Evolutionary conservation across 768 basidiomycete genomes (phyloP).

Genomic region (Tulasnella sp.): DNA sequence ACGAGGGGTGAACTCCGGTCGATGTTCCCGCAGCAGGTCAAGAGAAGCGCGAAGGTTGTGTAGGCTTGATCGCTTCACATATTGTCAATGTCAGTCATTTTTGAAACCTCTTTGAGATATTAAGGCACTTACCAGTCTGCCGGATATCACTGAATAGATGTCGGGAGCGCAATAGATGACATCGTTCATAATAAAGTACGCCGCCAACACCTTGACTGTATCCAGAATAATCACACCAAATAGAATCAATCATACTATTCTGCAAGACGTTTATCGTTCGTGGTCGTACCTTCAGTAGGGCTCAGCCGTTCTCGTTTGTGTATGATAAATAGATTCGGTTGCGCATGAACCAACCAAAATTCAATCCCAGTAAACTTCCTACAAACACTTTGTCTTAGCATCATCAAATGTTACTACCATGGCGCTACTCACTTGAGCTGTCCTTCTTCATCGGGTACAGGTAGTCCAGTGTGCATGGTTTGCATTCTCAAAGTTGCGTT

Average conservation of each 20-base stretch:
- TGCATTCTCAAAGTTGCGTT: slow-evolving; percentile 91
- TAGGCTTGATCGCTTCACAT: slow-evolving; percentile 25
- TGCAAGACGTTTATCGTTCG: too few species aligned
- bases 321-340: slow-evolving; percentile 75
- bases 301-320: slow-evolving; percentile 79
- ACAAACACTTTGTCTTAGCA: slow-evolving; percentile 12
- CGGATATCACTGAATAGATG: slow-evolving; percentile 70
- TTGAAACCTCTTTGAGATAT: neutral
- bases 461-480: slow-evolving; percentile 70
- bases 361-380: slow-evolving; percentile 82
- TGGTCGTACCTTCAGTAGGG: slow-evolving; percentile 62
- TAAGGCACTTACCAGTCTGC: slow-evolving; percentile 48
- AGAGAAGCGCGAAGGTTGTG: slow-evolving; percentile 54
- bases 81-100: slow-evolving; percentile 17
- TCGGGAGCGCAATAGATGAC: slow-evolving; percentile 83
- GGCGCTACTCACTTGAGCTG: slow-evolving; percentile 60
- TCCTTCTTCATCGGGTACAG: slow-evolving; percentile 48
- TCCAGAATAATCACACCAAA: too few species aligned
- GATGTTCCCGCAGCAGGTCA: slow-evolving; percentile 53
- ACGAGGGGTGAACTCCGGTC: slow-evolving; percentile 73
- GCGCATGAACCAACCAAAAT: slow-evolving; percentile 71
- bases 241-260: too few species aligned
- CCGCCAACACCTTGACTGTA: slow-evolving; percentile 60
- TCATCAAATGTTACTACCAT: too few species aligned
- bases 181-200: slow-evolving; percentile 80